Conservation (phyloP, 305 asterid species). For the Lippia alba region DNA sequence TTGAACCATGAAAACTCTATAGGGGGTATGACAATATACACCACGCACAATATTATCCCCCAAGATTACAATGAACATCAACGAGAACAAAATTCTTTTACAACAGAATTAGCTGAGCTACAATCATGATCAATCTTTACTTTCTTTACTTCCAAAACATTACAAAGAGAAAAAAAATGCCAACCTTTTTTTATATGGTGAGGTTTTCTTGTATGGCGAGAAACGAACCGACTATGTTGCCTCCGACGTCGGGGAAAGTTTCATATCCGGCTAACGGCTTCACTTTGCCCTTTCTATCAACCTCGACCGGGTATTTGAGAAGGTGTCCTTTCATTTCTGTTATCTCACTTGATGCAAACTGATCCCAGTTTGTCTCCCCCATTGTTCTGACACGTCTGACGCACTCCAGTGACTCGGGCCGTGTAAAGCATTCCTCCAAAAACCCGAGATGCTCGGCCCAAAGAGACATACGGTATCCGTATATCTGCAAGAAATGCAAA, state of each 20-base stretch:
- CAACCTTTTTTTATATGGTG: conserved; percentile 54
- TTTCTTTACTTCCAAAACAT: conserved; percentile 27
- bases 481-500: conserved; percentile 54
- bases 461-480: conserved; percentile 94
- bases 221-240: conserved; percentile 82
- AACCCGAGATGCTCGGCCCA: conserved; percentile 98
- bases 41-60: neutral
- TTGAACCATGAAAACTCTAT: neutral
- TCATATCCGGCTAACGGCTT: conserved; percentile 71
- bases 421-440: conserved; percentile 78
- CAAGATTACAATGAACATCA: conserved; percentile 13
- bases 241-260: conserved; percentile 95
- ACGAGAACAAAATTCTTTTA: conserved; percentile 23
- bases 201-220: conserved; percentile 91
- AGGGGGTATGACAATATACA: neutral
- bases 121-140: neutral
- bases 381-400: conserved; percentile 75
- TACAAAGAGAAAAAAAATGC: neutral
- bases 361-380: conserved; percentile 89
- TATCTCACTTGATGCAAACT: conserved; percentile 64
- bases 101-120: neutral
- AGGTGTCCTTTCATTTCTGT: conserved; percentile 94
- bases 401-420: conserved; percentile 87
- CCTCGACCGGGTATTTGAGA: conserved; percentile 84
- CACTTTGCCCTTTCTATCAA: conserved; percentile 82